Base-by-base conservation (phyloP, 768 basidiomycete genomes). In the Pholiota microspora region DNA sequence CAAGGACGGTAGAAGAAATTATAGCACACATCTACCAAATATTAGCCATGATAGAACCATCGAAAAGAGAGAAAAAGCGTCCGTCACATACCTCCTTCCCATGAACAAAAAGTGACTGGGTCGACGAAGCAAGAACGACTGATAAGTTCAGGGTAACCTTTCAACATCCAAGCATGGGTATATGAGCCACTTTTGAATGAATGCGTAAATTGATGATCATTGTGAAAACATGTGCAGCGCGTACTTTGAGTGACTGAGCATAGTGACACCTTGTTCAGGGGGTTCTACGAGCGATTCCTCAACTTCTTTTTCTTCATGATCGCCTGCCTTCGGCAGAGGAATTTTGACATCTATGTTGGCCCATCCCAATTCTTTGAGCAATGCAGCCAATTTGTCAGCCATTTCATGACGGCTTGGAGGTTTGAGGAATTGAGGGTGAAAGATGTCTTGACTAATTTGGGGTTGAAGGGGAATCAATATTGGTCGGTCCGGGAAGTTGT, bases 241-340 rank as follows among this genome's bases (percentile, higher is more conserved):
- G 45, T 56, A 90, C 88, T 96, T 94, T 49, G 92, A 95, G 71
- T 97, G 95, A 67, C 90, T 93, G 52, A 96, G 60, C 60, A 96
- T 69, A 0, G 85, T 87, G 13, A 95, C 76, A 0, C 93, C 93
- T 36, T 71, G 76, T 16, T 62, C 55, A n/a, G 64, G 60, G 31
- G 54, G 49, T 16, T 51, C 60, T 2, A 59, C 50, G 10, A 68
- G 56, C 4, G 63, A 56, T 10, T 61, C 47, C 2, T 54, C 53
- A 2, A 63, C 61, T 36, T 64, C 59, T 25, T 67, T 67, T 34
- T 71, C 69, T 50, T 69, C 66, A 40, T 57, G 59, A 5, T 67
- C 56, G 9, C 55, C 54, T 18, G 64, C 62, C 24, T 55, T 58
- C 35, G 64, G 63, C 15, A 18, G n/a, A 23, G 52, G 50, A 13